These are phyloP conservation scores for Fusarium nygamai DNA, from an alignment of 2,329 filamentous ascomycete species.

Conservation along the genomic window DNA sequence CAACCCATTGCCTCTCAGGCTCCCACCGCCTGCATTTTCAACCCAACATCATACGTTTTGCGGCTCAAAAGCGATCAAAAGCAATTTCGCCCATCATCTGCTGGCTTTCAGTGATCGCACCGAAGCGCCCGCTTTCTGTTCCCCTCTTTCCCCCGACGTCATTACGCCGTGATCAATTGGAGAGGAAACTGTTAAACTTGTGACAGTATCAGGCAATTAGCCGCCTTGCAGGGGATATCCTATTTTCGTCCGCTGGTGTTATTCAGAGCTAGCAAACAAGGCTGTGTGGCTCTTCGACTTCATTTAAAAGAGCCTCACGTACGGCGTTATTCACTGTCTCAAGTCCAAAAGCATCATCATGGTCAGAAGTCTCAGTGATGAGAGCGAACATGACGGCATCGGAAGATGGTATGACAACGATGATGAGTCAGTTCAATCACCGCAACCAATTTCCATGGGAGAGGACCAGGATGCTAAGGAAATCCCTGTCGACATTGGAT, in stretches of 20 bases:
- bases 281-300: not conserved
- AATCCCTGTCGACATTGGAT: not conserved
- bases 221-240: not conserved
- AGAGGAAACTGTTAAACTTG: not conserved
- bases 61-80: not conserved
- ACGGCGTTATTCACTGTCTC: no score
- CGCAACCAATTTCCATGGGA: not conserved
- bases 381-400: not conserved
- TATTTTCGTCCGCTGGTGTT: not conserved
- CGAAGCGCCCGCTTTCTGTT: not conserved
- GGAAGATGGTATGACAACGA: not conserved
- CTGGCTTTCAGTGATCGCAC: not conserved
- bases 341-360: not conserved
- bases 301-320: not conserved
- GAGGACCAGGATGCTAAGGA: not conserved
- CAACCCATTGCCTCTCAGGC: not conserved
- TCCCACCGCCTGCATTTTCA: not conserved
- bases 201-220: not conserved
- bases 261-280: not conserved
- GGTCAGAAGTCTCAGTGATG: not conserved
- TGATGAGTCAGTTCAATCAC: not conserved
- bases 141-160: not conserved
- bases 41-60: not conserved
- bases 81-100: not conserved
- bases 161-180: not conserved